Conservation (phyloP, 345 rosid species). For the Nasturtium officinale region DNA sequence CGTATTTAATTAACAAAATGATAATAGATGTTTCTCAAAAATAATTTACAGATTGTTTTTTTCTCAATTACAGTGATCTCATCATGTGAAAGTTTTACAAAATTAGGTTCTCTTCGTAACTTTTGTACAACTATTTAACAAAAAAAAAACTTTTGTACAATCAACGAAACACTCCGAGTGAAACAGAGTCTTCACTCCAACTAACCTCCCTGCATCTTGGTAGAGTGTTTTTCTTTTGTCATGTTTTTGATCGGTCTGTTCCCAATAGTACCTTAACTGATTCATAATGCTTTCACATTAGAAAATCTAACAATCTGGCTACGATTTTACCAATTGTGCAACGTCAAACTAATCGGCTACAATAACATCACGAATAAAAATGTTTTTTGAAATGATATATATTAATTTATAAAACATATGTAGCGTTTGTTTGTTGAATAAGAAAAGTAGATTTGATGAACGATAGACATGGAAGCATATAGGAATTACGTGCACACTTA, state of each 20-base stretch:
- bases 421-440: neutral
- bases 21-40: neutral
- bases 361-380: neutral
- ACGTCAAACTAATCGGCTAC: slow-evolving; percentile 27
- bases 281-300: neutral
- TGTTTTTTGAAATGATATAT: neutral
- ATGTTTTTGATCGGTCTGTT: slow-evolving; percentile 8
- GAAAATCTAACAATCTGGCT: neutral
- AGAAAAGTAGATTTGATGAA: slow-evolving; percentile 15
- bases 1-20: neutral
- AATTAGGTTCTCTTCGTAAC: neutral
- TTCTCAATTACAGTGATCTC: neutral
- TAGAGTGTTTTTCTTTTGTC: neutral
- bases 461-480: neutral
- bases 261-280: neutral
- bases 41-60: neutral
- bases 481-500: slow-evolving; percentile 42
- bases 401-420: neutral
- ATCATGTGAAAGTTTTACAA: neutral
- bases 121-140: too few species aligned
- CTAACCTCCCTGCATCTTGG: neutral
- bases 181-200: neutral
- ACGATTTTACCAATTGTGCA: neutral
- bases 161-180: neutral
- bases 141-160: too few species aligned